These are phyloP conservation scores for Rhynchospora breviuscula DNA, from an alignment of 176 grass and related monocot species.

Conservation along the genomic window DNA sequence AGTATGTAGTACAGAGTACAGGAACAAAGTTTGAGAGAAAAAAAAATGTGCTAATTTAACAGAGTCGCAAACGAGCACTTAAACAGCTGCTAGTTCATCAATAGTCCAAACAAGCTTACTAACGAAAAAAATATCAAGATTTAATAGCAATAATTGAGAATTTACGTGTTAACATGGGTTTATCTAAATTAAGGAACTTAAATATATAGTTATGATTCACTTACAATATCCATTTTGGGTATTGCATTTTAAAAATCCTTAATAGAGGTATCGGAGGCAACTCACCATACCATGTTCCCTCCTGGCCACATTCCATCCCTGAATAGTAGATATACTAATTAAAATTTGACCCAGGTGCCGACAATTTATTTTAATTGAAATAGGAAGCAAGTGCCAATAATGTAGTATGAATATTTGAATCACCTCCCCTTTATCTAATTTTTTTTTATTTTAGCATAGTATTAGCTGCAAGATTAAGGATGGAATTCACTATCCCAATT, in stretches of 20 bases:
- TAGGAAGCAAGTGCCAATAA: neutral
- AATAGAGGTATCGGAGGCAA: neutral
- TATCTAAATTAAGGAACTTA: neutral
- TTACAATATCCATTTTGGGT: too few relatives aligned
- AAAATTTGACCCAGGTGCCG: neutral
- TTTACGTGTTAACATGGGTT: neutral
- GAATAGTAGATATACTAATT: neutral
- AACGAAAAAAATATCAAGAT: neutral
- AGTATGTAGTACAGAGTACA: neutral
- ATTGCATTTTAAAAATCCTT: too few relatives aligned
- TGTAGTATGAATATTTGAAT: neutral
- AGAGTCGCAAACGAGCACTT: neutral
- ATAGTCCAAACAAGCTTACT: neutral
- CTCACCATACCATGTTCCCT: neutral
- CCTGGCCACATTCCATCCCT: neutral
- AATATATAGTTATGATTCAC: neutral
- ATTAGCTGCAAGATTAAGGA: neutral
- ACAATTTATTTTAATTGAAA: too few relatives aligned
- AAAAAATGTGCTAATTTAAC: neutral
- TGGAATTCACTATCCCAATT: too few relatives aligned
- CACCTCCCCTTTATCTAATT: neutral
- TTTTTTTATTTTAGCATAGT: neutral
- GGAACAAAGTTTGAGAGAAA: too few relatives aligned
- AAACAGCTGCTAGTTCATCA: too few relatives aligned
- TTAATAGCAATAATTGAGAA: neutral